phyloP scores from a whole-genome alignment of 2,329 filamentous ascomycete species.

The Anisogramma anomala region DNA sequence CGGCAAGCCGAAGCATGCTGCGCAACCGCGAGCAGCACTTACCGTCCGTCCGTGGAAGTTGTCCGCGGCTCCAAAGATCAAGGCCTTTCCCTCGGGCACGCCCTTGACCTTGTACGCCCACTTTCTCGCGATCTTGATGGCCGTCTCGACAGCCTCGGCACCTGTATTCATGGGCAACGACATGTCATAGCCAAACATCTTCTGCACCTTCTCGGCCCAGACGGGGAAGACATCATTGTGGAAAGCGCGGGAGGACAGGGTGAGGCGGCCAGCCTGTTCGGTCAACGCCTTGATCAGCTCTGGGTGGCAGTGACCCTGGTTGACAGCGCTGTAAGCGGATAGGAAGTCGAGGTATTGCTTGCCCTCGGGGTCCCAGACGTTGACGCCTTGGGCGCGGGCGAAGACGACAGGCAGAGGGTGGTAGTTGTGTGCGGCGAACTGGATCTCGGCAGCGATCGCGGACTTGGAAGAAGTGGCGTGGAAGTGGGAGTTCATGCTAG shows the following conservation, averaged over 20 bases:
- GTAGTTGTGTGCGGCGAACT: constrained; percentile 95
- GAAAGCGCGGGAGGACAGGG: constrained; percentile 87
- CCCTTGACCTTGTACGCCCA: constrained; percentile 97
- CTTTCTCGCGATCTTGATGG: constrained; percentile 90
- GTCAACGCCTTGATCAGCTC: constrained; percentile 83
- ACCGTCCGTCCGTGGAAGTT: constrained; percentile 97
- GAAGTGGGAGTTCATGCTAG: constrained; percentile 32
- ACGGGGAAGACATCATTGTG: constrained; percentile 97
- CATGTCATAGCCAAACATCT: constrained; percentile 93
- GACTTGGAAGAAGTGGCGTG: constrained; percentile 68
- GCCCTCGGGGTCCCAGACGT: constrained; percentile 95
- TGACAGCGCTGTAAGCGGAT: constrained; percentile 94
- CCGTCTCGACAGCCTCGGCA: constrained; percentile 91
- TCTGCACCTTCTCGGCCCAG: constrained; percentile 85
- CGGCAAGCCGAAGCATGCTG: no score
- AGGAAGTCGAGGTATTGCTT: constrained; percentile 95
- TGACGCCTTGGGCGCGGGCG: constrained; percentile 68
- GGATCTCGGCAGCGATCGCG: constrained; percentile 70
- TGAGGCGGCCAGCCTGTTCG: constrained; percentile 81
- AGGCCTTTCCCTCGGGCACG: constrained; percentile 70
- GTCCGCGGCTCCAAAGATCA: constrained; percentile 73
- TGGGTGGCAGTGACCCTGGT: constrained; percentile 96
- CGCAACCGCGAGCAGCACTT: constrained; percentile 27
- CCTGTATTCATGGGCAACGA: constrained; percentile 97
- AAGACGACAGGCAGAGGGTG: constrained; percentile 94